These are phyloP conservation scores for Pythium rishiriense DNA, from an alignment of 352 stramenopile species.

Conservation along the genomic window DNA sequence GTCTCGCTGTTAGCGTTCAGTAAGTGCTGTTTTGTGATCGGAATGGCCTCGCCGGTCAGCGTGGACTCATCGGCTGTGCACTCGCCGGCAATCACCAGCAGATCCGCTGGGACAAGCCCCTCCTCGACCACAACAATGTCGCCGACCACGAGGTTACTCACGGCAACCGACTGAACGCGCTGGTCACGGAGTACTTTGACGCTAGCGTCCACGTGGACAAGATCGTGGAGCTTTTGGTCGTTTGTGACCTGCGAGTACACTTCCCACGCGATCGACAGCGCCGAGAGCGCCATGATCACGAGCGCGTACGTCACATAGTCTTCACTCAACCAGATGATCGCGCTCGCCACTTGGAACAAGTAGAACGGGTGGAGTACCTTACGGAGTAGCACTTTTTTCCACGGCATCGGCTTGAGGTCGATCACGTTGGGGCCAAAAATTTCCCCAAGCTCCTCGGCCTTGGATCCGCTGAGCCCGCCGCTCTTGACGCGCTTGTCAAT, in stretches of 20 bases:
- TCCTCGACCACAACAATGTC: conserved; percentile 71
- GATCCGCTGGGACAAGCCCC: conserved; percentile 61
- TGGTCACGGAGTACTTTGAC: conserved; percentile 64
- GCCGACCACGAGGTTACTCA: conserved; percentile 58
- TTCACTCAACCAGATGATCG: conserved; percentile 69
- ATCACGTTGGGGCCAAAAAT: conserved; percentile 66
- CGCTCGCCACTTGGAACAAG: conserved; percentile 71
- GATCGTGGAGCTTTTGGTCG: conserved; percentile 55
- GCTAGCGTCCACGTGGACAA: conserved; percentile 57
- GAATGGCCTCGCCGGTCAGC: conserved; percentile 83
- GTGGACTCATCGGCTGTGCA: conserved; percentile 76
- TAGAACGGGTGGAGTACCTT: conserved; percentile 84
- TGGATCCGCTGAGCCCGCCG: conserved; percentile 24
- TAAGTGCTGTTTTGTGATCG: conserved; percentile 64
- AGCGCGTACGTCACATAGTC: conserved; percentile 67
- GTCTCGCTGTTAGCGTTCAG: conserved; percentile 13
- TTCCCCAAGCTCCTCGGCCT: conserved; percentile 37
- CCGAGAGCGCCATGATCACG: conserved; percentile 61
- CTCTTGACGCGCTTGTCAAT: conserved; percentile 31
- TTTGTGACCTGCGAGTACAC: conserved; percentile 64
- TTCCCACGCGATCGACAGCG: conserved; percentile 72
- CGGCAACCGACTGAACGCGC: conserved; percentile 40
- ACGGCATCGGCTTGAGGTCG: conserved; percentile 46
- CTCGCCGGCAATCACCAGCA: conserved; percentile 61
- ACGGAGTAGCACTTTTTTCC: conserved; percentile 49